Conservation (phyloP, 2,329 filamentous ascomycete genomes). For the Zymoseptoria passerinii region DNA sequence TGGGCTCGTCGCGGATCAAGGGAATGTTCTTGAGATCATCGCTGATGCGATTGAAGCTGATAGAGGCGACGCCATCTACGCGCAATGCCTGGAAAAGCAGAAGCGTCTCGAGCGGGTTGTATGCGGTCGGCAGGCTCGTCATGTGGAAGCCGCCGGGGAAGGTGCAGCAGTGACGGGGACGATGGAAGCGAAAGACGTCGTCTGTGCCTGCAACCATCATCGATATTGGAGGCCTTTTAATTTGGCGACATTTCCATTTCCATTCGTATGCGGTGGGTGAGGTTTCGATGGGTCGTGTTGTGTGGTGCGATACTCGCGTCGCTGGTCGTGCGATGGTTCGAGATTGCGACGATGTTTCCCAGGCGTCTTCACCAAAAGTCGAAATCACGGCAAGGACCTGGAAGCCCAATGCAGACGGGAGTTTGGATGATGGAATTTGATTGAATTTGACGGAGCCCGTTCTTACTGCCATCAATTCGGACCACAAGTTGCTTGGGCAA, state of each 20-base stretch:
- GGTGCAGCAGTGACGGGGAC: neutral
- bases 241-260: neutral
- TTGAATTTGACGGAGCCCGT: neutral
- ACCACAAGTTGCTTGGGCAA: neutral
- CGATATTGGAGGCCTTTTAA: neutral
- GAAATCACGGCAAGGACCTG: neutral
- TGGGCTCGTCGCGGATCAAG: slow-evolving; percentile 59
- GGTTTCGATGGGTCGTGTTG: neutral
- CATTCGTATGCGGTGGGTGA: neutral
- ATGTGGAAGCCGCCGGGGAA: neutral
- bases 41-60: slow-evolving; percentile 63
- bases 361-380: neutral
- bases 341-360: neutral
- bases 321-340: neutral
- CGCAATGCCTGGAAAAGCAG: slow-evolving; percentile 75
- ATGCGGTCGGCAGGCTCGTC: slow-evolving; percentile 38
- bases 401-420: no score
- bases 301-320: neutral
- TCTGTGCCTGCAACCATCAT: neutral
- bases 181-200: neutral
- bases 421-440: neutral
- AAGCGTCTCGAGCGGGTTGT: slow-evolving; percentile 79
- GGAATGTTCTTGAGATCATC: slow-evolving; percentile 65
- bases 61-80: slow-evolving; percentile 55
- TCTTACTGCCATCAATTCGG: neutral